phyloP scores from a whole-genome alignment of 2,329 filamentous ascomycete genomes.

The Fusarium avenaceum region DNA sequence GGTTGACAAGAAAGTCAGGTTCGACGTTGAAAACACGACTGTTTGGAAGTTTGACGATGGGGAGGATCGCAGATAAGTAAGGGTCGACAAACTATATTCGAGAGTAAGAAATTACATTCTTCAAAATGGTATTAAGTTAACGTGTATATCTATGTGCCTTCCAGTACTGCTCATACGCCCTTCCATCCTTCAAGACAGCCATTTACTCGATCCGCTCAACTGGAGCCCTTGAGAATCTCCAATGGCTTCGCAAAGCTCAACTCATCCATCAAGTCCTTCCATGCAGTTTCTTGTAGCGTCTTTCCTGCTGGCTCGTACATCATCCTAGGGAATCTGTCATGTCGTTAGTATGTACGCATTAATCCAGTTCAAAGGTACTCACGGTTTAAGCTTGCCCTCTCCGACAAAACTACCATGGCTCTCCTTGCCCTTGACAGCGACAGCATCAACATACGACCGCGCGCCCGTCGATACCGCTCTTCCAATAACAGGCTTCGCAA shows the following conservation, averaged over 20 bases:
- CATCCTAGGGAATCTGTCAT: conserved; percentile 26
- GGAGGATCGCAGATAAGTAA: background rate
- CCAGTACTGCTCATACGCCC: background rate
- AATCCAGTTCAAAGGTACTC: background rate
- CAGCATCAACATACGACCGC: conserved; percentile 45
- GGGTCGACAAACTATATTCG: background rate
- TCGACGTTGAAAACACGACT: conserved; percentile 1
- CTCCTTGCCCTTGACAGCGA: conserved; percentile 37
- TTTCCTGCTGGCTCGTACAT: conserved; percentile 43
- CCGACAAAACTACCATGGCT: conserved; percentile 47
- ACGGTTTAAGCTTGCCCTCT: conserved; percentile 48
- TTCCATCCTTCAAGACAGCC: no score
- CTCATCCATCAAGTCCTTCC: conserved; percentile 45
- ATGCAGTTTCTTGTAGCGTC: conserved; percentile 36
- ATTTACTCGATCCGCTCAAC: background rate
- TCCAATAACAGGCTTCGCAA: conserved; percentile 24
- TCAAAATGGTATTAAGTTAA: background rate
- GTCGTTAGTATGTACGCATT: conserved; percentile 5
- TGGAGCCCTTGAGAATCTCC: conserved; percentile 14
- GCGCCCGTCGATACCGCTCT: conserved; percentile 37
- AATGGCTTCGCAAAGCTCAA: conserved; percentile 39
- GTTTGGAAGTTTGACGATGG: background rate
- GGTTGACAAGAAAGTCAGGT: conserved; percentile 13
- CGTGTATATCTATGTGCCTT: background rate
- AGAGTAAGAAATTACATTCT: no score